Evolutionary conservation across 1,139 yeast species (phyloP), one percentile per base, ranked within the genome.

Genomic region (Kodamaea plutei): DNA sequence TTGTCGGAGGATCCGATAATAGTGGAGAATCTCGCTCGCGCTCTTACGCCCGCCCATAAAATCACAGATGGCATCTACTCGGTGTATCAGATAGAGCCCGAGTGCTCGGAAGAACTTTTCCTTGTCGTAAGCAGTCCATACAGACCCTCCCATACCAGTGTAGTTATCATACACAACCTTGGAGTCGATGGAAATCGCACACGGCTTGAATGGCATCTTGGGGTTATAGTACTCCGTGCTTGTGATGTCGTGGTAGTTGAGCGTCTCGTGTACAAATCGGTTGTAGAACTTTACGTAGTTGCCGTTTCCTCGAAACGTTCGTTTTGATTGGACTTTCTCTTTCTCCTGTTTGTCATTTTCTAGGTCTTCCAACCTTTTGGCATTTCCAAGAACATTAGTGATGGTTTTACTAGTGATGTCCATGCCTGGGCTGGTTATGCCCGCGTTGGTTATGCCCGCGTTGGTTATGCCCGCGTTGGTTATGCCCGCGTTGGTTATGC

Each of bases 71-170:
- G 53, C 41, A 6, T 68, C 75, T 6, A 65, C 43, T 23, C 66
- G 48, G 41, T 75, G 76, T 25, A 77, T 71, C 9, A 79, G 65
- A 43, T 61, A 61, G 15, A 78, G 57, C 2, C 48, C 44, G 18
- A 52, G 31, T 3, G 70, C 66, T 18, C 74, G 48, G 25, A 64
- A 72, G 42, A 71, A 72, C 26, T 35, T 30, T 20, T 61, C 64
- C 40, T 70, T 69, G 33, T 71, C 76, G 2, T 42, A 44, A 2
- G 45, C 45, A 1, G 61, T 44, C 78, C 78, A 72, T 23, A 43
- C 40, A 0, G 57, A 36, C 1, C 67, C 68, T 1, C 41, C 36
- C 3, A 15, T 26, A 8, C 15, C 25, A 4, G 33, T 11, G 16
- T 24, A 23, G 6, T 15, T 19, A 2, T 33, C 30, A 22, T 37